A percentile compares a stretch with the other conserved stretches of the same genome.
Conservation (phyloP, 2,329 filamentous ascomycete genomes). For the Aspergillus fructus region DNA sequence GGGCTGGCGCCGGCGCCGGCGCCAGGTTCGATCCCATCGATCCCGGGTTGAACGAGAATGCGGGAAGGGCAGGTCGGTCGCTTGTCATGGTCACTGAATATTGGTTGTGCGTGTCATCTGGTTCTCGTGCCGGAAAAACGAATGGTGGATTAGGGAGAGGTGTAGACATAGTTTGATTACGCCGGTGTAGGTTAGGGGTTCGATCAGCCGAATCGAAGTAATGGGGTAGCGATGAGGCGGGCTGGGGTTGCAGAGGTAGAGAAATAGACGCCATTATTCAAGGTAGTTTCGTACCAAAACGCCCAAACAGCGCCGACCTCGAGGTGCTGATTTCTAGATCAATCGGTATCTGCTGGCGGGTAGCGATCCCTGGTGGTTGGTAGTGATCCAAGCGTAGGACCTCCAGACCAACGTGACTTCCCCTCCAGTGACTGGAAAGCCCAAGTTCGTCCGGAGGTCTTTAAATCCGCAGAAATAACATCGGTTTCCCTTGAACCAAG, state of each 20-base stretch:
- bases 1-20: conserved; percentile 56
- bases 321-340: not conserved
- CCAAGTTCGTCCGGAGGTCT: conserved; percentile 28
- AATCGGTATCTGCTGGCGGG: conserved; percentile 7
- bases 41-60: conserved; percentile 40
- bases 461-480: conserved; percentile 22
- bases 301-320: conserved; percentile 4
- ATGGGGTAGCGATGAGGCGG: conserved; percentile 25
- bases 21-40: conserved; percentile 44
- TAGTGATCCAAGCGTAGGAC: conserved; percentile 24
- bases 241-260: conserved; percentile 32
- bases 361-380: conserved; percentile 12
- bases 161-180: conserved; percentile 28
- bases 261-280: conserved; percentile 38
- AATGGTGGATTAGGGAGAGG: conserved; percentile 62
- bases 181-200: conserved; percentile 23
- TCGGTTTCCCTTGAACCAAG: conserved; percentile 16
- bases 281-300: conserved; percentile 5
- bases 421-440: conserved; percentile 23
- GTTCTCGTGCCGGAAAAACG: conserved; percentile 57
- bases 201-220: conserved; percentile 26
- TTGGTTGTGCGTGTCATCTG: conserved; percentile 21
- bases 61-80: conserved; percentile 32
- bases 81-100: conserved; percentile 53
- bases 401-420: conserved; percentile 30